Percentiles rank a stretch among this genome's conserved stretches.
Conservation (phyloP, 2,329 filamentous ascomycete species). For the Trichophyton rubrum region DNA sequence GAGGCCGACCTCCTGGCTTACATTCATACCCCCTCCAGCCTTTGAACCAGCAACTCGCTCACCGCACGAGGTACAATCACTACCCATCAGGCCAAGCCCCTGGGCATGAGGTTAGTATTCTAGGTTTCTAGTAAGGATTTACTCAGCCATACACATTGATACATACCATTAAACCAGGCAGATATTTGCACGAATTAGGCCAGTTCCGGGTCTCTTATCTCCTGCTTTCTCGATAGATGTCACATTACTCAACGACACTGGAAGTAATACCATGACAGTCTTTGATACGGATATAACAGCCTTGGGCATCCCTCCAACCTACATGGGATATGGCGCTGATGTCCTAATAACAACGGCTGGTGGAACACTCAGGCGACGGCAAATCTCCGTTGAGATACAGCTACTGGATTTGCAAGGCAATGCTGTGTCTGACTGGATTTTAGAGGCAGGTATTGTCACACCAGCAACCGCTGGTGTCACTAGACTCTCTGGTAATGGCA, state of each 20-base stretch:
- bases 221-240: not conserved
- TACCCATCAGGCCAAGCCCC: slow-evolving; percentile 4
- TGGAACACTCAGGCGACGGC: not conserved
- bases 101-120: slow-evolving; percentile 1
- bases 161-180: slow-evolving; percentile 1
- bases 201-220: not conserved
- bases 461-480: not conserved
- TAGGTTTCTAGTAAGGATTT: not conserved
- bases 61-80: slow-evolving; percentile 7
- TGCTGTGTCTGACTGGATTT: slow-evolving; percentile 8
- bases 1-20: not conserved
- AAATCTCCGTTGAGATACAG: slow-evolving; percentile 8
- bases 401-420: slow-evolving; percentile 7
- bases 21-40: not conserved
- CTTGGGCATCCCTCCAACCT: slow-evolving; percentile 7
- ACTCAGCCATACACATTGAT: not conserved
- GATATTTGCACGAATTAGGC: slow-evolving; percentile 9
- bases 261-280: slow-evolving; percentile 6
- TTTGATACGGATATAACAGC: slow-evolving; percentile 7
- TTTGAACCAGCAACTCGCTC: slow-evolving; percentile 8
- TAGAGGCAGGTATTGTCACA: slow-evolving; percentile 5
- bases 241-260: slow-evolving; percentile 8
- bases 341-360: slow-evolving; percentile 3
- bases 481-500: slow-evolving; percentile 4
- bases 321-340: not conserved